Conservation (phyloP, 768 basidiomycete species). For the Leccinum incarnatum region DNA sequence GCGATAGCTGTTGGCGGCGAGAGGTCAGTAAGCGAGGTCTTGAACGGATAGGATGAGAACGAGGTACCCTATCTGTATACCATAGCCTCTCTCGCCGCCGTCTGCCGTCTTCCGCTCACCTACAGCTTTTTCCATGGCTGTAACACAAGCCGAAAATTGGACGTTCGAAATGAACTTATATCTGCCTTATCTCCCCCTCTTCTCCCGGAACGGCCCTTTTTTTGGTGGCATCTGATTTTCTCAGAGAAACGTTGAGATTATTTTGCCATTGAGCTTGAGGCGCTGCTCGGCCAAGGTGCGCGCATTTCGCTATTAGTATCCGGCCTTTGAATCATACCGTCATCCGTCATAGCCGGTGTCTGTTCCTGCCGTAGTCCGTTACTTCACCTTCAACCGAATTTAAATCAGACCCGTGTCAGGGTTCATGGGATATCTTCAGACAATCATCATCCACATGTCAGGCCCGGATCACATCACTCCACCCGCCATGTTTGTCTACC, state of each 20-base stretch:
- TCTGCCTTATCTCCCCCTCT: conserved; percentile 11
- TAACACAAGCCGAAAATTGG: neutral
- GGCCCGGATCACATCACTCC: neutral
- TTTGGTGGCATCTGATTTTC: neutral
- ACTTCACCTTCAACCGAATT: conserved; percentile 2
- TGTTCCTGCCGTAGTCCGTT: neutral
- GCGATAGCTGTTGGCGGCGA: conserved; percentile 32
- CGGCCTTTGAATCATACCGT: neutral
- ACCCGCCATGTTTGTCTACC: neutral
- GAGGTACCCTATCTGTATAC: conserved; percentile 32
- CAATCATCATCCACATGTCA: neutral
- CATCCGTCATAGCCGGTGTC: neutral
- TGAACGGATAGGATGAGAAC: neutral
- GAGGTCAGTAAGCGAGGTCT: neutral
- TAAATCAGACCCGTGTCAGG: neutral
- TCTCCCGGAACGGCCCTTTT: neutral
- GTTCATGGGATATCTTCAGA: neutral
- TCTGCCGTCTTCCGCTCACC: conserved; percentile 6
- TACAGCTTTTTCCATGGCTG: conserved; percentile 20
- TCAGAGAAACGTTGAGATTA: conserved; percentile 11
- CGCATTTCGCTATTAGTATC: conserved; percentile 27
- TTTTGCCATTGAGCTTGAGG: conserved; percentile 25
- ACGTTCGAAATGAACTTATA: conserved; percentile 8
- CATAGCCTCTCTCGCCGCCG: conserved; percentile 23
- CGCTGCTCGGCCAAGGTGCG: conserved; percentile 10